Evolutionary conservation across 2,329 filamentous ascomycete species (phyloP).

Genomic region (Huntiella omanensis): DNA sequence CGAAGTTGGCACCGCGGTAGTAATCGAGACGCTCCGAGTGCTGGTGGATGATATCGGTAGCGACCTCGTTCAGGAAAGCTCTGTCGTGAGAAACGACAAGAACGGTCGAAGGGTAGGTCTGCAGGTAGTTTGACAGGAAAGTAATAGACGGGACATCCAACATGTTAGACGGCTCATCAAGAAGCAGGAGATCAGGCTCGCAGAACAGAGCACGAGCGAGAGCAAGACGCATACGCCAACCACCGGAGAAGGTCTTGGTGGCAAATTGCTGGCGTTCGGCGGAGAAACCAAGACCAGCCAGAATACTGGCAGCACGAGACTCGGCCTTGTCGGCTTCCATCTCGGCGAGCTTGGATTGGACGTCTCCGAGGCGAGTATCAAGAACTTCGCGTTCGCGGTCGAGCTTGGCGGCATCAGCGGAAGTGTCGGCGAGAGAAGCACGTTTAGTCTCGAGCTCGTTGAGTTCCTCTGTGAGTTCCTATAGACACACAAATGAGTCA

Average conservation of each 20-base stretch:
- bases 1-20: conserved; percentile 95
- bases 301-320: conserved; percentile 81
- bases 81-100: conserved; percentile 97
- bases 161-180: conserved; percentile 99
- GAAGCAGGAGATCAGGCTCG: conserved; percentile 83
- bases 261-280: conserved; percentile 77
- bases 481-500: background rate
- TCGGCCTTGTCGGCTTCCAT: conserved; percentile 99
- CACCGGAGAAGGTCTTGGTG: conserved; percentile 96
- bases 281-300: conserved; percentile 94
- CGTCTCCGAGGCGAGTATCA: conserved; percentile 76
- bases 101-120: conserved; percentile 82
- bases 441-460: conserved; percentile 61
- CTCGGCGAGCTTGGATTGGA: conserved; percentile 80
- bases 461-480: conserved; percentile 63
- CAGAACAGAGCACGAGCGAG: conserved; percentile 92
- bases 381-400: conserved; percentile 79
- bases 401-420: conserved; percentile 65
- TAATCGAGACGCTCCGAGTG: conserved; percentile 95
- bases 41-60: conserved; percentile 98
- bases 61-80: conserved; percentile 95
- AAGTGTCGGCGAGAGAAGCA: conserved; percentile 71
- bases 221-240: conserved; percentile 97
- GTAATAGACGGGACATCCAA: conserved; percentile 99
- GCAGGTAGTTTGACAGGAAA: conserved; percentile 90